Evolutionary conservation across 2,329 filamentous ascomycete species (phyloP), one percentile per base, ranked within the genome.

Genomic region (Golovinomyces cichoracearum): DNA sequence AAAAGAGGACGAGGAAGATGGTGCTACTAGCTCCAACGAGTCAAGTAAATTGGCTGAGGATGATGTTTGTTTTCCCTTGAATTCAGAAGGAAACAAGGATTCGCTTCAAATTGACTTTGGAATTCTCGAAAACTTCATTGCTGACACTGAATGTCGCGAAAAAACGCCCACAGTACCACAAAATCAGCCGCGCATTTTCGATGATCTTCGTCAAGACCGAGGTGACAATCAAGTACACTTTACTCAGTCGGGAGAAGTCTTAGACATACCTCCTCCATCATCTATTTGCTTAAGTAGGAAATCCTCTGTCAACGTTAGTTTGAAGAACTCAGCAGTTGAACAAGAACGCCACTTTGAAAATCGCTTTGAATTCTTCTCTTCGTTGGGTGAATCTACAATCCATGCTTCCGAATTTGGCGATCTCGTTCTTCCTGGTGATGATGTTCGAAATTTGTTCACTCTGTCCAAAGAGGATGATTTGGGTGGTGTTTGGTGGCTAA

Each of bases 401-500:
- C 86, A 94, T 60, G 84, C 88, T 15, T 74, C 82, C 1, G 84
- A 93, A 56, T 73, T 98, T 53, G 84, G 83, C 19, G 88, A 86
- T 57, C 72, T 94, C 7, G 73, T 94, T 4, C 76, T 93, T 50
- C 85, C 86, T 1, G 88, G 85, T 7, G 90, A 94, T 62, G 81
- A 80, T 50, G 81, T 95, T 57, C 79, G 83, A 27, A 84, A 85
- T 50, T 74, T 98, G 10, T 98, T 98, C 61, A 68, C 69, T 27
- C 66, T 78, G 29, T 75, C 75, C 5, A 75, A 78, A 55, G 68
- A 76, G 31, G 73, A 70, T 1, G 71, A 70, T 48, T 70, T 71
- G 26, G 73, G 76, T 52, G 88, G 88, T 57, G 86, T 93, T n/a
- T 98, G 88, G 86, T 98, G 90, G 90, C 71, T 98, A 47, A 93